phyloP scores from a whole-genome alignment of 2,329 filamentous ascomycete species.

The Clonostachys chloroleuca region DNA sequence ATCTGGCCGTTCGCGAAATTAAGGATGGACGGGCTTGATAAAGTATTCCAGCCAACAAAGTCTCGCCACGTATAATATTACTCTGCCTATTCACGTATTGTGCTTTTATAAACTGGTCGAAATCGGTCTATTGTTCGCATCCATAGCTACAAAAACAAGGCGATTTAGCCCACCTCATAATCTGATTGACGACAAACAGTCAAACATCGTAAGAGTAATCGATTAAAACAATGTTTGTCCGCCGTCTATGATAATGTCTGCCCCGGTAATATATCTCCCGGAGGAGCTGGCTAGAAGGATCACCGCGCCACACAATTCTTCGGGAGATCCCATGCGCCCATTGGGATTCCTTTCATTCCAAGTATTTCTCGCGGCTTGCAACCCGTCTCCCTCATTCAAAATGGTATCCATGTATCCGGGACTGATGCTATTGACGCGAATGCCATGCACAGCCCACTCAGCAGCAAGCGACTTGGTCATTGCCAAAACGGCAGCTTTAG shows the following conservation, averaged over 20 bases:
- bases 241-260: slow-evolving; percentile 63
- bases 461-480: slow-evolving; percentile 63
- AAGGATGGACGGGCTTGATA: too few relatives aligned
- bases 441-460: slow-evolving; percentile 69
- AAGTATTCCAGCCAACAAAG: too few relatives aligned
- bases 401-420: slow-evolving; percentile 78
- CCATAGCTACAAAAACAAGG: too few relatives aligned
- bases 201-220: not conserved
- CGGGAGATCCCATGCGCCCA: slow-evolving; percentile 60
- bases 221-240: slow-evolving; percentile 19
- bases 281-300: slow-evolving; percentile 56
- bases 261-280: slow-evolving; percentile 64
- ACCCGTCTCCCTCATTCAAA: slow-evolving; percentile 60
- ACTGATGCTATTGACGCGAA: slow-evolving; percentile 65
- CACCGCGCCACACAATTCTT: slow-evolving; percentile 59
- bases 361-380: slow-evolving; percentile 44
- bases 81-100: too few relatives aligned
- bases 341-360: slow-evolving; percentile 59
- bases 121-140: too few relatives aligned
- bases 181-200: too few relatives aligned
- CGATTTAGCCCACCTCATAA: too few relatives aligned
- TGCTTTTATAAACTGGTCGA: too few relatives aligned
- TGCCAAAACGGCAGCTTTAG: slow-evolving; percentile 62
- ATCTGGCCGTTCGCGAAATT: too few relatives aligned
- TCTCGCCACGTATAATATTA: too few relatives aligned